Base-by-base conservation (phyloP, 371 early-diverging fungal genomes). In the Lichtheimia ornata region DNA sequence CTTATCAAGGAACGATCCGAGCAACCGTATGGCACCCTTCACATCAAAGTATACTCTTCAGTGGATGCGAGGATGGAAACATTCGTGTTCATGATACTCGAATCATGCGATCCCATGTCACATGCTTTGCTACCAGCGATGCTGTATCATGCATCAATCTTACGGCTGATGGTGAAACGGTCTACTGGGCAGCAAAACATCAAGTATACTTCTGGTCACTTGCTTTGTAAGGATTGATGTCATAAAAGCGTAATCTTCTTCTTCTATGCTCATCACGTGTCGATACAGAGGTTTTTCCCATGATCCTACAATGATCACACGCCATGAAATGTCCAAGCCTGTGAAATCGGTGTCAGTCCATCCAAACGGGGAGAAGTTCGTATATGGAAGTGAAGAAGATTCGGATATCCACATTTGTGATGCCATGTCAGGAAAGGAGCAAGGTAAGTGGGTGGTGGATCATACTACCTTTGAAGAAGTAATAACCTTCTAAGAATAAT, bases 341-440 rank as follows among this genome's bases (percentile, higher is more conserved):
- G 89, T 88, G 2, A 89, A 92, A 0, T 87, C 89, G 15, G 88
- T 92, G 0, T 88, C 93, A 11, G 72, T 94, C 53, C 91, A 92
- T 65, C 93, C 92, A n/a, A 73, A 77, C 53, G 88, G 88, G 53
- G 68, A 86, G 7, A 79, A 85, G 52, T 89, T 93, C 67, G 91
- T 93, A 5, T 87, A 87, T 9, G 94, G 94, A 18, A 91, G 91
- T 5, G 81, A 73, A 50, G 77, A 82, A 0, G 94, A 94, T 66
- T 79, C 91, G 28, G 91, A 92, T 83, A 91, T 92, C 15, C 84
- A 91, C 35, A 87, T 88, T 56, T 89, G 88, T 65, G 93, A 91
- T 49, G 92, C 87, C 64, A 81, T 82, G 11, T 73, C 85, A 1
- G 94, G 89, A 1, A 72, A 85, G 43, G 92, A 91, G 57, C 59